Evolutionary conservation across 1,284 basidiomycete genomes (phyloP).

Genomic region (Irpex sp.): DNA sequence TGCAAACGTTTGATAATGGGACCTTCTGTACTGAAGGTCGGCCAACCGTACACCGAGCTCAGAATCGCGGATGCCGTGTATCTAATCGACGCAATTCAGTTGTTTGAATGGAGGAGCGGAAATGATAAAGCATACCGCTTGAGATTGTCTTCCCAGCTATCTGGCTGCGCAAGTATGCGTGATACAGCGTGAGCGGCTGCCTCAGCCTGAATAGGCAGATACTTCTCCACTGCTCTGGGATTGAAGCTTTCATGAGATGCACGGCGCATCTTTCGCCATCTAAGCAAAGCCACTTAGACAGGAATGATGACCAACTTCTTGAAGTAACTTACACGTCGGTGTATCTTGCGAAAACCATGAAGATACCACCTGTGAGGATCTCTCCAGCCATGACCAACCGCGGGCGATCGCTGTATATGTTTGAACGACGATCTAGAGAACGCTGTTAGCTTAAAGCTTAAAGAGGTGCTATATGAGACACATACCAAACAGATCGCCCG

Average conservation of each 20-base stretch:
- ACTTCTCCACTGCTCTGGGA: neutral
- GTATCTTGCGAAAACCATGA: neutral
- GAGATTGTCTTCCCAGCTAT: neutral
- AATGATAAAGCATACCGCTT: neutral
- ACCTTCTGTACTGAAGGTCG: neutral
- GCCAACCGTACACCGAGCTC: neutral
- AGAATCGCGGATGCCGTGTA: neutral
- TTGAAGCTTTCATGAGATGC: neutral
- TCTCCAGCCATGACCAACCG: constrained; percentile 52
- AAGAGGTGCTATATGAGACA: neutral
- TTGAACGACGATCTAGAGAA: constrained; percentile 32
- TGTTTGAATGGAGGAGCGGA: neutral
- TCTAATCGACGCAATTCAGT: neutral
- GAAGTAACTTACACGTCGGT: neutral
- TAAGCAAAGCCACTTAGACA: neutral
- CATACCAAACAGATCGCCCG: constrained; percentile 55
- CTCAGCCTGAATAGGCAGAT: neutral
- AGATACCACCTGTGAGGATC: constrained; percentile 23
- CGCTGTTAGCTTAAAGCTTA: neutral
- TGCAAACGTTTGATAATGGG: neutral
- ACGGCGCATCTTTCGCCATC: neutral
- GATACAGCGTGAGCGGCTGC: neutral
- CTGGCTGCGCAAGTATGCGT: neutral
- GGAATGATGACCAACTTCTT: neutral
- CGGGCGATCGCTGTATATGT: constrained; percentile 63